Evolutionary conservation across 2,329 filamentous ascomycete genomes (phyloP), one percentile per base, ranked within the genome.

Genomic region (Fusarium sp.): DNA sequence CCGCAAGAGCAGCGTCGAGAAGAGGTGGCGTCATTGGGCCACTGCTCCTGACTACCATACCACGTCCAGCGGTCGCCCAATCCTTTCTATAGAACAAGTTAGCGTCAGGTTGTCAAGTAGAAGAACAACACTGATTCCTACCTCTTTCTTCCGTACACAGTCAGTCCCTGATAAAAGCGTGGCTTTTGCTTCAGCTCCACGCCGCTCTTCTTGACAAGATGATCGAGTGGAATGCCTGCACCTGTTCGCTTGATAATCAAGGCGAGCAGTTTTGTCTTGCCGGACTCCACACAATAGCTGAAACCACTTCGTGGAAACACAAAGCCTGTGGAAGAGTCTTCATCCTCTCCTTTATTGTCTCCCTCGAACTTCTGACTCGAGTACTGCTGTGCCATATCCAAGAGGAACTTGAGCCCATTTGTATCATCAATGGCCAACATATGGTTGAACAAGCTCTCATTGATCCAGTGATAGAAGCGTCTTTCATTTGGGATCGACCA

Each of bases 161-260:
- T 90, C 30, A 95, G 79, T 1, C 93, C 93, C 77, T 92, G 91
- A 75, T 97, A 97, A 77, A 88, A 92, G 19, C 86, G 85, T 2
- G 92, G 88, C 77, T 90, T 92, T 68, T 87, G 82, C 55, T 87
- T 83, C 50, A 90, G 77, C 72, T 90, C 85, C 2, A 91, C 79
- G 4, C 91, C 91, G 58, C 85, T 90, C 59, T 86, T 86, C 78
- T 90, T 86, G 44, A 92, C 86, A 8, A 96, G 79, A 19, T 87
- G 81, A 49, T 91, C 86, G 1, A 94, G 80, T 0, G 91, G 90
- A 62, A 95, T 85, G 2, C 91, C 91, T 6, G 88, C 88, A 2
- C 91, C 92, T 9, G 87, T 88, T 9, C 82, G 81, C 74, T 85
- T 88, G 76, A 95, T 92, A 58, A 92, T 84, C 53, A 88, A 84